These are phyloP conservation scores for Tothia fuscella DNA, from an alignment of 2,329 filamentous ascomycete genomes.

Conservation along the genomic window DNA sequence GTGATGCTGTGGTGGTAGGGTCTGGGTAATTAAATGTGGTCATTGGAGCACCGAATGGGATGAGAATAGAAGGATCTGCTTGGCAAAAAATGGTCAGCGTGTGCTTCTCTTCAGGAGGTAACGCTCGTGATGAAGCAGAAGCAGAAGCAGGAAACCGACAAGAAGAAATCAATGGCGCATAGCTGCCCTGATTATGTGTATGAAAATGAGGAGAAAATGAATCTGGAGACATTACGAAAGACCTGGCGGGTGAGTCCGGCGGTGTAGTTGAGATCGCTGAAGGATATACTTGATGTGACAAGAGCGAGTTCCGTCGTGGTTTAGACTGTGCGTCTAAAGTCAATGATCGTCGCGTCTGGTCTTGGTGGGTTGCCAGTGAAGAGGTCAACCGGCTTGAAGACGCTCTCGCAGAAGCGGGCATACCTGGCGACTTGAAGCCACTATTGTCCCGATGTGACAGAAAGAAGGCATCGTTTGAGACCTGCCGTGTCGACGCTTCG, in stretches of 20 bases:
- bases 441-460: not conserved
- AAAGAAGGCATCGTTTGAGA: conserved; percentile 3
- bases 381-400: no score
- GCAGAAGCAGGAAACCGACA: conserved; percentile 27
- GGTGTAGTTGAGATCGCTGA: conserved; percentile 8
- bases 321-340: no score
- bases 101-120: conserved; percentile 5
- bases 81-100: conserved; percentile 4
- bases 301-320: conserved; percentile 8
- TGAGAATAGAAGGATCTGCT: conserved; percentile 47
- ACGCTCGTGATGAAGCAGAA: conserved; percentile 15
- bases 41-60: conserved; percentile 33
- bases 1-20: conserved; percentile 27
- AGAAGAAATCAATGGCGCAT: conserved; percentile 20
- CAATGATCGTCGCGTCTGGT: no score
- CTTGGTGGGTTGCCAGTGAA: no score
- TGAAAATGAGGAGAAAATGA: conserved; percentile 13
- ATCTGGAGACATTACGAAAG: conserved; percentile 14
- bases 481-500: not conserved
- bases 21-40: conserved; percentile 30
- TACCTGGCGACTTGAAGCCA: conserved; percentile 6
- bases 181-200: conserved; percentile 16
- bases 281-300: conserved; percentile 18
- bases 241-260: conserved; percentile 14
- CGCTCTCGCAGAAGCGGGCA: conserved; percentile 13